Percentiles rank a stretch among this genome's conserved stretches.
Evolutionary conservation across 2,329 filamentous ascomycete species (phyloP).

Genomic region (Escovopsis weberi): DNA sequence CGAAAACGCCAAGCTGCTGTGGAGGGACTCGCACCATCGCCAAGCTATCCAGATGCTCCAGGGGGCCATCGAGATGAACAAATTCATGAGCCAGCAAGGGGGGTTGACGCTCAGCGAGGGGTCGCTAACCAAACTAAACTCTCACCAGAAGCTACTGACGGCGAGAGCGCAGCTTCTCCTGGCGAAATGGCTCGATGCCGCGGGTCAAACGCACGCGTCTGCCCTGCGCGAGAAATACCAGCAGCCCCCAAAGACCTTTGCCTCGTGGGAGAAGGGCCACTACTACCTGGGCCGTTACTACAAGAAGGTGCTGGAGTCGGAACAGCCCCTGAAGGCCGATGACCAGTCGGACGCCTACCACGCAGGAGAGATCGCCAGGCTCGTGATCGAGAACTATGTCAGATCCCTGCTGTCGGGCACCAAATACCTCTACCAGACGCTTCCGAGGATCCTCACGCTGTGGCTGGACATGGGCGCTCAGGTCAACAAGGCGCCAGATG

Average conservation of each 20-base stretch:
- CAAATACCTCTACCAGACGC: slow-evolving; percentile 90
- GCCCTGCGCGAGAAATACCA: slow-evolving; percentile 73
- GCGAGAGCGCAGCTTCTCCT: slow-evolving; percentile 73
- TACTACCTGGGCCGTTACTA: slow-evolving; percentile 96
- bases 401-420: slow-evolving; percentile 77
- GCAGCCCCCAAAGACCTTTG: slow-evolving; percentile 54
- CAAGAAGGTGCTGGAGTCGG: slow-evolving; percentile 85
- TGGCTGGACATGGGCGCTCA: slow-evolving; percentile 86
- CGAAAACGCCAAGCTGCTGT: slow-evolving; percentile 83
- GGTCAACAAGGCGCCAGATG: slow-evolving; percentile 46
- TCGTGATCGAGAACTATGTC: slow-evolving; percentile 89
- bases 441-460: slow-evolving; percentile 80
- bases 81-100: slow-evolving; percentile 43
- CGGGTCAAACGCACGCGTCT: slow-evolving; percentile 81
- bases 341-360: slow-evolving; percentile 67
- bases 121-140: slow-evolving; percentile 24
- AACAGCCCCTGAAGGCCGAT: slow-evolving; percentile 59
- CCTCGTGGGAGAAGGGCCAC: slow-evolving; percentile 88
- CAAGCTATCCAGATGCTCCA: slow-evolving; percentile 90
- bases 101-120: slow-evolving; percentile 15
- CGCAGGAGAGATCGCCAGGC: slow-evolving; percentile 69
- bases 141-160: slow-evolving; percentile 46
- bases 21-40: slow-evolving; percentile 83
- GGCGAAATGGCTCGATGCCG: slow-evolving; percentile 90
- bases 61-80: slow-evolving; percentile 67